These are phyloP conservation scores for Cryptococcus hybrid DNA, from an alignment of 1,284 basidiomycete species.

Conservation along the genomic window DNA sequence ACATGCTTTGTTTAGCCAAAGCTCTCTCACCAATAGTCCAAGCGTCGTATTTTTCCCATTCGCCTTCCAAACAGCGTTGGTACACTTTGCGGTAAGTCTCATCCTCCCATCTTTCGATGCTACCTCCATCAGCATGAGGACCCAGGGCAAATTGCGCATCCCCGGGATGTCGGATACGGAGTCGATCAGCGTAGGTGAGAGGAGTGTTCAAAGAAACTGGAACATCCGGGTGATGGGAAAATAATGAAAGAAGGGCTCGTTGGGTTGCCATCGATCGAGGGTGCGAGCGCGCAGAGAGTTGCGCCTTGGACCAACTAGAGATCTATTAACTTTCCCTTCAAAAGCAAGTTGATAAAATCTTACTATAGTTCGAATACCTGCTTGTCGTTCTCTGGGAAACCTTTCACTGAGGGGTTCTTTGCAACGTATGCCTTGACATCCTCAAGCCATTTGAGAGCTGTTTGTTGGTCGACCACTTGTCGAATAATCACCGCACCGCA, in stretches of 20 bases:
- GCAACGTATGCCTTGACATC: conserved; percentile 59
- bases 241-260: conserved; percentile 59
- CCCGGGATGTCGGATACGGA: conserved; percentile 71
- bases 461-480: conserved; percentile 58
- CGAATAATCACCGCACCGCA: conserved; percentile 63
- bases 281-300: conserved; percentile 68
- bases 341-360: conserved; percentile 1
- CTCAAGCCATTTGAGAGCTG: conserved; percentile 62
- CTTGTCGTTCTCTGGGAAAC: conserved; percentile 64
- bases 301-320: conserved; percentile 57
- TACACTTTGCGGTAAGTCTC: conserved; percentile 60
- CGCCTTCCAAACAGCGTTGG: conserved; percentile 58
- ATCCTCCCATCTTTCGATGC: conserved; percentile 78
- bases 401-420: conserved; percentile 56
- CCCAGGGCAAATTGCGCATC: conserved; percentile 68
- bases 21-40: conserved; percentile 38
- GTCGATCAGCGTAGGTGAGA: conserved; percentile 70
- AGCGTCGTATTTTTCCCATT: conserved; percentile 55
- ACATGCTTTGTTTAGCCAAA: conserved; percentile 41
- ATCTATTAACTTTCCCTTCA: neutral
- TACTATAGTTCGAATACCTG: conserved; percentile 69
- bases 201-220: conserved; percentile 59
- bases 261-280: conserved; percentile 62
- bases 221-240: conserved; percentile 53
- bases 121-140: conserved; percentile 73